Percentiles rank a stretch among this genome's conserved stretches.
phyloP scores from a whole-genome alignment of 2,329 filamentous ascomycete species.

The Aspergillus clavatus region DNA sequence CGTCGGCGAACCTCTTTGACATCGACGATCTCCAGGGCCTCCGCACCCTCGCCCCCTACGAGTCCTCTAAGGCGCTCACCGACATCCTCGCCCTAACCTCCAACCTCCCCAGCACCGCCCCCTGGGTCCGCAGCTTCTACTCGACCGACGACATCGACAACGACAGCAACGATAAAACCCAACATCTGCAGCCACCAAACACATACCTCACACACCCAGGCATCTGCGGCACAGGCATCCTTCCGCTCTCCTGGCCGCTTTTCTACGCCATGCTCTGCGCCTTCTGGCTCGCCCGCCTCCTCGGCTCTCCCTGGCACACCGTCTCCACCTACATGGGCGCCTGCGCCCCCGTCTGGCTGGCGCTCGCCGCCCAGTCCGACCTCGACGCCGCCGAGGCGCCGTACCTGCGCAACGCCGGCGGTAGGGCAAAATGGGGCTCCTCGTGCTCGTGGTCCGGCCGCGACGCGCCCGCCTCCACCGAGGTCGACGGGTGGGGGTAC shows the following conservation, averaged over 20 bases:
- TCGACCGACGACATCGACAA: slow-evolving; percentile 27
- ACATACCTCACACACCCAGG: slow-evolving; percentile 84
- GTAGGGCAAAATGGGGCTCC: slow-evolving; percentile 78
- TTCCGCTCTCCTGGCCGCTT: slow-evolving; percentile 67
- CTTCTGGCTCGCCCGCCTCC: slow-evolving; percentile 67
- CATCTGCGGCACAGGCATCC: slow-evolving; percentile 74
- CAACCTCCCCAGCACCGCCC: slow-evolving; percentile 58
- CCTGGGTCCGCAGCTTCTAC: slow-evolving; percentile 56
- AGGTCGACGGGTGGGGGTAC: slow-evolving; percentile 80
- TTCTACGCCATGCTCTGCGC: slow-evolving; percentile 62
- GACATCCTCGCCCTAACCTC: slow-evolving; percentile 76
- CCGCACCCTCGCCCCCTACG: slow-evolving; percentile 62
- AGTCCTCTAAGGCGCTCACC: slow-evolving; percentile 80
- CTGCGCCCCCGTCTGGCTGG: slow-evolving; percentile 70
- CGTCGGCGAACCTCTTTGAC: slow-evolving; percentile 53
- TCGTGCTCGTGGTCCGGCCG: slow-evolving; percentile 56
- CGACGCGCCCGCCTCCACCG: slow-evolving; percentile 66
- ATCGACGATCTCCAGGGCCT: slow-evolving; percentile 73
- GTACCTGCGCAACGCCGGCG: slow-evolving; percentile 55
- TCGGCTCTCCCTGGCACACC: slow-evolving; percentile 86
- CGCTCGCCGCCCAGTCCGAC: slow-evolving; percentile 56
- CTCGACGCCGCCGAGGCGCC: slow-evolving; percentile 35
- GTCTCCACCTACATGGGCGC: slow-evolving; percentile 73
- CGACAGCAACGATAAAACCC: slow-evolving; percentile 16
- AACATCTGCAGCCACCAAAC: slow-evolving; percentile 46